A percentile compares a stretch with the other conserved stretches of the same genome.
These are phyloP conservation scores for Phalaenopsis aphrodite DNA, from an alignment of 106 monocot genomes.

Conservation along the genomic window DNA sequence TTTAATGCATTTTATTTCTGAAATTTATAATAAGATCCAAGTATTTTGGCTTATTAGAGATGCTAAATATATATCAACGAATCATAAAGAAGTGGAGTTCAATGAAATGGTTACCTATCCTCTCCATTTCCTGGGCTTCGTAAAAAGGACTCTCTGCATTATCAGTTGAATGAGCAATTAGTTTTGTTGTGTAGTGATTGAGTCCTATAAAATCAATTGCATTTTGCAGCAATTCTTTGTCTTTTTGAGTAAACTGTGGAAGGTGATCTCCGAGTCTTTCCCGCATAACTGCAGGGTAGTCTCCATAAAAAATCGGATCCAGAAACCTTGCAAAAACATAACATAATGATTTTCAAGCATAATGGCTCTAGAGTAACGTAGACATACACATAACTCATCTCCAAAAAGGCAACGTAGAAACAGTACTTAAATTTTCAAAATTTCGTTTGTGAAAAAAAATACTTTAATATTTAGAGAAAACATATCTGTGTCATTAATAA, in stretches of 20 bases:
- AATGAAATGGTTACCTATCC: slow-evolving; percentile 51
- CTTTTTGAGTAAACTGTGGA: slow-evolving; percentile 62
- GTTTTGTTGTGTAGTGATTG: slow-evolving; percentile 87
- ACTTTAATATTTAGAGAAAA: neutral
- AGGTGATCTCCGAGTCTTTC: slow-evolving; percentile 61
- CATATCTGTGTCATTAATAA: neutral
- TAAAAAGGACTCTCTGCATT: slow-evolving; percentile 31
- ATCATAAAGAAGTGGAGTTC: neutral
- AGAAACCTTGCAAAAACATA: slow-evolving; percentile 50
- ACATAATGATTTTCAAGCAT: neutral
- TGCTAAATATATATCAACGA: neutral
- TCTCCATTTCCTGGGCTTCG: slow-evolving; percentile 53
- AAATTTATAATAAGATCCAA: neutral
- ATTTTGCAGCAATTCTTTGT: slow-evolving; percentile 50
- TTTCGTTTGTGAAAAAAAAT: neutral
- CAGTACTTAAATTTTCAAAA: neutral
- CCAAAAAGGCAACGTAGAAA: neutral
- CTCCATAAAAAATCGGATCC: slow-evolving; percentile 89
- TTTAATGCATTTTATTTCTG: neutral
- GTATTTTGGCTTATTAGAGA: neutral
- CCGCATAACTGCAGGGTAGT: slow-evolving; percentile 80
- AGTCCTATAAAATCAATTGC: slow-evolving; percentile 84
- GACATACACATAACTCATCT: neutral
- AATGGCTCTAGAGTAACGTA: neutral
- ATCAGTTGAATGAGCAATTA: slow-evolving; percentile 44